Percentiles rank a stretch among this genome's conserved stretches.
phyloP scores from a whole-genome alignment of 2,329 filamentous ascomycete genomes.

The Dryadomyces quercus-mongolicae region DNA sequence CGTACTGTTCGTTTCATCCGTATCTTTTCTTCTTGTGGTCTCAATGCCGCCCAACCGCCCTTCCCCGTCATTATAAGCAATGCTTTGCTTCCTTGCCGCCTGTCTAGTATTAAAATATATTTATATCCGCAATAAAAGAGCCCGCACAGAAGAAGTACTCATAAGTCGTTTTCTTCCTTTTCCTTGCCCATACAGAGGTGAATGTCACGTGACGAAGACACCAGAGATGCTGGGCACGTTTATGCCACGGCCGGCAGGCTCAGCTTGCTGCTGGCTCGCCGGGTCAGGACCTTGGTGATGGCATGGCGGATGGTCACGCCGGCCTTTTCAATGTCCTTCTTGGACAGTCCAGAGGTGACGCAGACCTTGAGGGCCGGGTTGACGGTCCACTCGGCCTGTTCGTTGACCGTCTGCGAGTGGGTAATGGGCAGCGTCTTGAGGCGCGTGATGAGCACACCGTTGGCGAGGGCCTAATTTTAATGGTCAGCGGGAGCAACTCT shows the following conservation, averaged over 20 bases:
- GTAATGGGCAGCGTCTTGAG: slow-evolving; percentile 66
- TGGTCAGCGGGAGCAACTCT: background rate
- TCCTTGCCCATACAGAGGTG: background rate
- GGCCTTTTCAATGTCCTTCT: slow-evolving; percentile 93
- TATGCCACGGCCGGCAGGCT: slow-evolving; percentile 10
- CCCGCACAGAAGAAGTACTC: no score
- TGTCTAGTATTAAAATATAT: slow-evolving; percentile 1
- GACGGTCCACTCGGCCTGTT: slow-evolving; percentile 55
- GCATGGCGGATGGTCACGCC: slow-evolving; percentile 80
- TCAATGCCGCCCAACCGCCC: no score
- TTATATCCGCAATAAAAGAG: background rate
- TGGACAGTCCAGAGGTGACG: slow-evolving; percentile 73
- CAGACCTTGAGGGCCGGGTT: slow-evolving; percentile 83
- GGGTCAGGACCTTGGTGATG: slow-evolving; percentile 79
- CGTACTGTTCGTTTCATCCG: no score
- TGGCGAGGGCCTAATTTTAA: slow-evolving; percentile 65
- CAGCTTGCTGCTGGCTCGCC: slow-evolving; percentile 29
- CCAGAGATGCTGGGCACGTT: no score
- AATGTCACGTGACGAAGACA: no score
- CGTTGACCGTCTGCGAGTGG: slow-evolving; percentile 51
- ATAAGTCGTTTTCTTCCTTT: background rate
- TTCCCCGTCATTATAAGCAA: background rate
- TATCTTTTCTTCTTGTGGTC: no score
- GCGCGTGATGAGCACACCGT: slow-evolving; percentile 80
- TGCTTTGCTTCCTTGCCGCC: background rate